phyloP scores from a whole-genome alignment of 2,329 filamentous ascomycete genomes.

The Aspergillus amoenus region DNA sequence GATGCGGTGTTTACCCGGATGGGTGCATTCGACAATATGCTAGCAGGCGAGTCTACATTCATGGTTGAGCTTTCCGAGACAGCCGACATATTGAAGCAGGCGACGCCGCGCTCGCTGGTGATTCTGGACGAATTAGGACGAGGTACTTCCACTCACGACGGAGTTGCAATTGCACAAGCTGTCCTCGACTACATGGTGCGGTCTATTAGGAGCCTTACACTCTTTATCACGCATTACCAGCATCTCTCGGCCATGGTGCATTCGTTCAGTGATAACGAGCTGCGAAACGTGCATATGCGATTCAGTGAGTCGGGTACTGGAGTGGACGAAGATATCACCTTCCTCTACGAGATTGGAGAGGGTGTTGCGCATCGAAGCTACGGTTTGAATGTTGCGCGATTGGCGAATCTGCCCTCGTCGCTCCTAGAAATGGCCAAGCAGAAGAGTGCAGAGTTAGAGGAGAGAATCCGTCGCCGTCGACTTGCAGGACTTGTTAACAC shows the following conservation, averaged over 20 bases:
- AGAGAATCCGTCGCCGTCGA: conserved; percentile 64
- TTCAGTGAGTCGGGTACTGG: conserved; percentile 62
- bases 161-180: conserved; percentile 90
- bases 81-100: conserved; percentile 82
- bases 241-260: conserved; percentile 72
- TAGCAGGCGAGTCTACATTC: conserved; percentile 92
- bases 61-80: conserved; percentile 98
- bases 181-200: conserved; percentile 82
- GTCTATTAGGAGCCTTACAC: conserved; percentile 71
- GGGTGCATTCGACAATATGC: conserved; percentile 94
- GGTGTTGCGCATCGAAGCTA: conserved; percentile 93
- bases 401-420: conserved; percentile 75
- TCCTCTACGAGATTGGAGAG: conserved; percentile 87
- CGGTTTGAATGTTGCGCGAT: conserved; percentile 84
- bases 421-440: conserved; percentile 76
- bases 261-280: conserved; percentile 61
- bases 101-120: conserved; percentile 79
- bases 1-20: conserved; percentile 95
- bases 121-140: conserved; percentile 93
- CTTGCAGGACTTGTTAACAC: conserved; percentile 44
- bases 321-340: conserved; percentile 78
- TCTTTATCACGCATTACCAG: conserved; percentile 99
- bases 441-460: conserved; percentile 80
- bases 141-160: conserved; percentile 92
- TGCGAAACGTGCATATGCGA: conserved; percentile 92